These are phyloP conservation scores for Trypanosoma vivax DNA, from an alignment of 208 protist species.

Conservation along the genomic window DNA sequence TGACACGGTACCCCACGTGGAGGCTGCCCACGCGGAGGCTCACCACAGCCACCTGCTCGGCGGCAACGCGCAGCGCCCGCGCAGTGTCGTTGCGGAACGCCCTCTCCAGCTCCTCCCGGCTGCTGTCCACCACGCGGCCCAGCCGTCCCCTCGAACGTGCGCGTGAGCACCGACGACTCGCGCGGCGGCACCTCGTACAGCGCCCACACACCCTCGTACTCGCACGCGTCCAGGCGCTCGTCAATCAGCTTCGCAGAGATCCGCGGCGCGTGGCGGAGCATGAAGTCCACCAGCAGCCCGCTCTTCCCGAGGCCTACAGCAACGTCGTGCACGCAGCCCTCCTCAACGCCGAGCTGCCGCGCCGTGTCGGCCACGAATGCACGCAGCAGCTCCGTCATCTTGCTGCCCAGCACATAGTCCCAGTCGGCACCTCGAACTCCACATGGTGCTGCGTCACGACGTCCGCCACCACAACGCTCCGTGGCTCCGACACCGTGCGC, in stretches of 20 bases:
- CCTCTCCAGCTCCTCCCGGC: slow-evolving; percentile 3
- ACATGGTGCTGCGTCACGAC: slow-evolving; percentile 24
- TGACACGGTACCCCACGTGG: slow-evolving; percentile 17
- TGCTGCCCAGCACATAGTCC: not conserved
- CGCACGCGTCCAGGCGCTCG: not conserved
- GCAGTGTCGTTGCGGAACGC: slow-evolving; percentile 41
- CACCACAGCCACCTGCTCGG: slow-evolving; percentile 22
- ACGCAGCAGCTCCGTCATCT: not conserved
- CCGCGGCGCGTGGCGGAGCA: not conserved
- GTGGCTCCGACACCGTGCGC: too few relatives aligned
- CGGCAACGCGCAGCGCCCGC: slow-evolving; percentile 24
- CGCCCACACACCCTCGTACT: not conserved
- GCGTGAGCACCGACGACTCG: not conserved
- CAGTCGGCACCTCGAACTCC: slow-evolving; percentile 38
- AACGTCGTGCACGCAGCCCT: not conserved
- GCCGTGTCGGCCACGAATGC: not conserved
- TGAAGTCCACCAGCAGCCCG: not conserved
- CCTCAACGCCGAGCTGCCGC: not conserved
- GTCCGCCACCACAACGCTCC: slow-evolving; percentile 18
- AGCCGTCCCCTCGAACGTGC: not conserved
- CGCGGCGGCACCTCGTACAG: not conserved
- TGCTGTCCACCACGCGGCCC: not conserved
- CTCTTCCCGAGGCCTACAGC: not conserved
- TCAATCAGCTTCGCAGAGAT: not conserved
- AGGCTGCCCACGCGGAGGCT: slow-evolving; percentile 16